These are phyloP conservation scores for Naganishia sp. DNA, from an alignment of 1,284 basidiomycete genomes.

Conservation along the genomic window DNA sequence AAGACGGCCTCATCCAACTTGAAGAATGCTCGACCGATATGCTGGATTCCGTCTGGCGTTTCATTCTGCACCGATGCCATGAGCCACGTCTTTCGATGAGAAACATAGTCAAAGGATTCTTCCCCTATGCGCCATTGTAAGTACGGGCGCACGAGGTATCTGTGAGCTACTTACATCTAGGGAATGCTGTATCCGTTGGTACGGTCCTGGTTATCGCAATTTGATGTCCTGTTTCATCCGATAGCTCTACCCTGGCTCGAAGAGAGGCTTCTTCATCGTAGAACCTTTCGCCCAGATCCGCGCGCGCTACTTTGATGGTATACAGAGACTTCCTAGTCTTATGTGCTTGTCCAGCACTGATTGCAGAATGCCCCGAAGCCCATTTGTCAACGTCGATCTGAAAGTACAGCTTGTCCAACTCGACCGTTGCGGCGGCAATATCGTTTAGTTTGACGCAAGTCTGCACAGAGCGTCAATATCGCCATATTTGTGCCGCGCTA, in stretches of 20 bases:
- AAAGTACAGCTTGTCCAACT: slow-evolving; percentile 91
- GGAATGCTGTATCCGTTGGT: slow-evolving; percentile 77
- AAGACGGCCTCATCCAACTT: slow-evolving; percentile 87
- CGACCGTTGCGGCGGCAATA: slow-evolving; percentile 83
- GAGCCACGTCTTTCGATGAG: slow-evolving; percentile 79
- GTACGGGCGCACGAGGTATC: not conserved
- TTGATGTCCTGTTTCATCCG: slow-evolving; percentile 85
- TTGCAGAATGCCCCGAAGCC: slow-evolving; percentile 58
- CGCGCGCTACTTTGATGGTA: slow-evolving; percentile 88
- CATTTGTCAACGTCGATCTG: slow-evolving; percentile 89
- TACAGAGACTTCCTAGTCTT: slow-evolving; percentile 75
- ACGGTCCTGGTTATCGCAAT: slow-evolving; percentile 95
- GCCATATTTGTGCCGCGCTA: not conserved
- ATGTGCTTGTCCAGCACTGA: slow-evolving; percentile 56
- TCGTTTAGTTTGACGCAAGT: slow-evolving; percentile 98
- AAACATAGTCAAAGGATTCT: slow-evolving; percentile 92
- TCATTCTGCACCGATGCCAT: slow-evolving; percentile 94
- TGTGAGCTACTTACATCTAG: slow-evolving; percentile 68
- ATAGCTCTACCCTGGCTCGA: slow-evolving; percentile 92
- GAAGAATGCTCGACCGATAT: slow-evolving; percentile 89
- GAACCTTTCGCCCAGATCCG: slow-evolving; percentile 58
- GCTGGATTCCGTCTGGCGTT: slow-evolving; percentile 82
- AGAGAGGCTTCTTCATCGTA: slow-evolving; percentile 45
- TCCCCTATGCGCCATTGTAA: slow-evolving; percentile 65
- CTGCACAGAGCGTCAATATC: slow-evolving; percentile 48